Base-by-base conservation (phyloP, 23 red algal species). In the Gracilaria domingensis region DNA sequence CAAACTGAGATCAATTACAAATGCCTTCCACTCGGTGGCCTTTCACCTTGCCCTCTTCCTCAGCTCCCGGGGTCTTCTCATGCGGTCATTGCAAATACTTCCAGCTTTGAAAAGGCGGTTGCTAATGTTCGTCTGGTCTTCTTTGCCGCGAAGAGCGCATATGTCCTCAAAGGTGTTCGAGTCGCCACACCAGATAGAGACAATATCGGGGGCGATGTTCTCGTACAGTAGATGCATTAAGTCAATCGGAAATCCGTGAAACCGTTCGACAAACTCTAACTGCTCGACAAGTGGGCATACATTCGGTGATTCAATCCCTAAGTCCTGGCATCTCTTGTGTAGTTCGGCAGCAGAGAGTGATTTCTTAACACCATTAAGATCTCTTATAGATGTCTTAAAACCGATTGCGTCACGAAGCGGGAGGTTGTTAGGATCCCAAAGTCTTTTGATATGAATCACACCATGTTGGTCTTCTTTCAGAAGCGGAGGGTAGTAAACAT, bases 151-250 rank as follows among this genome's bases (percentile, higher is more conserved):
- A 40, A 85, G 38, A 45, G 38, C 36, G 0, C 16, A 50, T 20
- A 66, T 54, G 4, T 85, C 59, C 45, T 20, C 81, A 40, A 42
- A 9, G 44, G 18, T 42, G 7, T 26, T 61, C 24, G 37, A 28
- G 25, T 62, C 60, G 14, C 61, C 40, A 26, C 57, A 62, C 81
- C 47, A 71, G 12, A 85, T 71, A 12, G 57, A 29, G 17, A 85
- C 8, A 12, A 69, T 34, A 65, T n/a, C n/a, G n/a, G n/a, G n/a
- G n/a, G n/a, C n/a, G n/a, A n/a, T n/a, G n/a, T n/a, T n/a, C n/a
- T n/a, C 81, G 23, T 71, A 85, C 28, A 67, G 45, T 0, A 85
- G 40, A 39, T 85, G 81, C 56, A 85, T 85, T 4, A 85, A 12
- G 32, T 85, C 81, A 48, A 85, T 70, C 30, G 81, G 81, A 18